phyloP scores from a whole-genome alignment of 768 basidiomycete species.

The Leccinum ochraceum region DNA sequence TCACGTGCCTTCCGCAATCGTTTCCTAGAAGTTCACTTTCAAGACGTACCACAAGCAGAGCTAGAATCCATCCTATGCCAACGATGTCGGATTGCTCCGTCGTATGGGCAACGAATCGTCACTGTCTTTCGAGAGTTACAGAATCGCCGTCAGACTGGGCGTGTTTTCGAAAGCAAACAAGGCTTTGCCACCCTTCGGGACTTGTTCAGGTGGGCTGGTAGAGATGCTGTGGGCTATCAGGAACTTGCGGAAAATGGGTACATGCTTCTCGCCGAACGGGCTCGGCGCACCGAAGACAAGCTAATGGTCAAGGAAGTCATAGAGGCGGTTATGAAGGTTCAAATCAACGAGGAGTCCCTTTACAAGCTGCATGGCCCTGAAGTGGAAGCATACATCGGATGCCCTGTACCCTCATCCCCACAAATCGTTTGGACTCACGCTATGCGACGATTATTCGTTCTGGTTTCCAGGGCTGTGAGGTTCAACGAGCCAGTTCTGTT shows the following conservation, averaged over 20 bases:
- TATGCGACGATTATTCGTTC: conserved; percentile 85
- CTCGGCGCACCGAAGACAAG: conserved; percentile 84
- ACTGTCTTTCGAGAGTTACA: conserved; percentile 91
- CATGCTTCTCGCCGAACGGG: conserved; percentile 94
- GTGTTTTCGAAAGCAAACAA: conserved; percentile 97
- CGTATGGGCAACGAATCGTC: conserved; percentile 90
- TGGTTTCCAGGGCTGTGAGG: conserved; percentile 81
- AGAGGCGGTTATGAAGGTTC: conserved; percentile 85
- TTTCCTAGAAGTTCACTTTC: conserved; percentile 96
- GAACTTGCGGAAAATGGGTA: conserved; percentile 95
- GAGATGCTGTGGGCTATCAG: conserved; percentile 87
- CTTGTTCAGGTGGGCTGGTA: conserved; percentile 94
- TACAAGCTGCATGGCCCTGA: conserved; percentile 60
- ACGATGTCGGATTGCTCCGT: conserved; percentile 89
- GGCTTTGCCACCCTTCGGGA: conserved; percentile 97
- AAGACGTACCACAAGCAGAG: conserved; percentile 93
- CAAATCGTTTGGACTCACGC: conserved; percentile 87
- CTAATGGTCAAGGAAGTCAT: conserved; percentile 89
- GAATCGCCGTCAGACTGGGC: conserved; percentile 83
- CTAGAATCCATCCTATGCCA: conserved; percentile 93
- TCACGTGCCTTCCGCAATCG: conserved; percentile 97
- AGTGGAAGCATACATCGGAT: conserved; percentile 52
- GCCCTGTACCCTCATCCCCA: conserved; percentile 44
- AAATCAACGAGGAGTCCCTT: conserved; percentile 67
- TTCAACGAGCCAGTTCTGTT: conserved; percentile 94